A percentile compares a stretch with the other conserved stretches of the same genome.
Evolutionary conservation across 2,329 filamentous ascomycete genomes (phyloP).

Genomic region (Ceratocystis alfenasii): DNA sequence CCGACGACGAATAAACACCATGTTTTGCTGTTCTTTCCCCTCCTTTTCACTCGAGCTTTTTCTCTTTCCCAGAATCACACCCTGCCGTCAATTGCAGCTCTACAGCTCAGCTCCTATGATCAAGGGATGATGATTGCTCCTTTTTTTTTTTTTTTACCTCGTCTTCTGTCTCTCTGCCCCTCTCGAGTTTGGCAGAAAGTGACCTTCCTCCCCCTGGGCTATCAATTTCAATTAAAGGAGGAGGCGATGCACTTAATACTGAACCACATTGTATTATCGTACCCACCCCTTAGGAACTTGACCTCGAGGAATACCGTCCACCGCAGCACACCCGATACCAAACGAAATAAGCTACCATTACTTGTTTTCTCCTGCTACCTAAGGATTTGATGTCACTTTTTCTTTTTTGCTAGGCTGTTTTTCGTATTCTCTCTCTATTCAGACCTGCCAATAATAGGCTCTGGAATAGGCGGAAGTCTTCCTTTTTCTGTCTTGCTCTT

Average conservation of each 20-base stretch:
- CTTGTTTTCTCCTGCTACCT: background rate
- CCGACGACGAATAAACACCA: constrained; percentile 34
- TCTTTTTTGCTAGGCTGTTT: background rate
- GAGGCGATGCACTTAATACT: constrained; percentile 8
- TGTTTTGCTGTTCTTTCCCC: background rate
- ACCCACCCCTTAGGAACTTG: constrained; percentile 1
- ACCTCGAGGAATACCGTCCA: background rate
- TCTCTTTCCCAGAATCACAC: background rate
- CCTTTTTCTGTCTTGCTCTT: constrained; percentile 1
- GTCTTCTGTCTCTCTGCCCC: background rate
- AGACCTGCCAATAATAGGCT: background rate
- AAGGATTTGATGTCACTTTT: background rate
- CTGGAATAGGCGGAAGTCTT: background rate
- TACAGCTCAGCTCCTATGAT: background rate
- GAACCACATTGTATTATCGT: constrained; percentile 8
- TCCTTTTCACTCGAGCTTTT: background rate
- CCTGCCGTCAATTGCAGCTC: background rate
- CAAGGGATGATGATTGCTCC: background rate
- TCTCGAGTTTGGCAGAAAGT: background rate
- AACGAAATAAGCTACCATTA: background rate
- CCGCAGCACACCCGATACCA: background rate
- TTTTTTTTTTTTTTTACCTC: background rate
- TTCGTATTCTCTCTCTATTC: constrained; percentile 1
- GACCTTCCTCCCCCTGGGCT: background rate
- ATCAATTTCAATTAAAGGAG: constrained; percentile 12